phyloP scores from a whole-genome alignment of 2,329 filamentous ascomycete species.

The Boeremia lycopersici region DNA sequence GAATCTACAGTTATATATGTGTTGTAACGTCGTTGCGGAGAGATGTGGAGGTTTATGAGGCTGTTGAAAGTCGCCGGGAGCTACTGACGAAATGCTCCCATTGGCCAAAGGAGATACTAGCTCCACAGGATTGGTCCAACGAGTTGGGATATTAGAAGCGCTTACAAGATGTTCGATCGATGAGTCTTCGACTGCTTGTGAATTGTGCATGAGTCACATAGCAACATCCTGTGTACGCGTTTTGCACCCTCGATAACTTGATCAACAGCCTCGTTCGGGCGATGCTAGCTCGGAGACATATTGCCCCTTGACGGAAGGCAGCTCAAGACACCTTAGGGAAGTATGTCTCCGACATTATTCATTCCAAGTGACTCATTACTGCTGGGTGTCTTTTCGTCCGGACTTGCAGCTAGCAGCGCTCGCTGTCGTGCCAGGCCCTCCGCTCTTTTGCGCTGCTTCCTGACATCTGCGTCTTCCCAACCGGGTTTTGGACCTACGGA shows the following conservation, averaged over 20 bases:
- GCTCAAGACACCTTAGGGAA: neutral
- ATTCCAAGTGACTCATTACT: slow-evolving; percentile 3
- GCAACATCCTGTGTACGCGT: no score
- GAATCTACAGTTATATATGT: neutral
- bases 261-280: neutral
- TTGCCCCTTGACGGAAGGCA: no score
- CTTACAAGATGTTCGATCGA: neutral
- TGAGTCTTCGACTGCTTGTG: neutral
- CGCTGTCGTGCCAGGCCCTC: slow-evolving; percentile 59
- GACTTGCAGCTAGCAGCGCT: slow-evolving; percentile 22
- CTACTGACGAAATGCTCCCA: slow-evolving; percentile 3
- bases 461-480: slow-evolving; percentile 50
- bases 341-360: slow-evolving; percentile 1
- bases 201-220: no score
- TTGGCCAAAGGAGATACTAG: slow-evolving; percentile 1
- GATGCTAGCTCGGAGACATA: slow-evolving; percentile 8
- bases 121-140: neutral
- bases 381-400: neutral
- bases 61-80: slow-evolving; percentile 11
- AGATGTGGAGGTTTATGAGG: slow-evolving; percentile 3
- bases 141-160: neutral
- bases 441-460: slow-evolving; percentile 49
- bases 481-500: slow-evolving; percentile 27
- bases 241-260: no score
- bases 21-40: neutral